Conservation (phyloP, 164 flowering plant species). For the Berberis vulgaris region DNA sequence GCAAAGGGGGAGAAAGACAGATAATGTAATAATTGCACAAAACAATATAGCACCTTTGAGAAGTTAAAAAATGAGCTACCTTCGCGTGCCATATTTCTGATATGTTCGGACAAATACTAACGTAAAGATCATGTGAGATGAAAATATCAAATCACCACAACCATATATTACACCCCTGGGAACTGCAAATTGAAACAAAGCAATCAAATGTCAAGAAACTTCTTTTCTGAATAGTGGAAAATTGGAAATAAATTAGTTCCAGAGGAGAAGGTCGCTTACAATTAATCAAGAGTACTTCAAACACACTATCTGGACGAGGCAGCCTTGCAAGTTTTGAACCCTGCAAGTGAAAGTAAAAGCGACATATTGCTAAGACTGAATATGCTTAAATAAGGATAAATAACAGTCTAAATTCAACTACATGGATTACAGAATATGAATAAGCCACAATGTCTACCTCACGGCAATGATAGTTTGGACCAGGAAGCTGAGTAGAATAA, state of each 20-base stretch:
- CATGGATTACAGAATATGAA: background rate
- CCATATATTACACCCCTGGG: conserved; percentile 85
- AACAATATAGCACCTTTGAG: background rate
- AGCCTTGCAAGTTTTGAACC: conserved; percentile 86
- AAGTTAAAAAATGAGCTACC: conserved; percentile 33
- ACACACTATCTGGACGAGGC: conserved; percentile 61
- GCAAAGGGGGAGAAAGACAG: too few species aligned
- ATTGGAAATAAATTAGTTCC: background rate
- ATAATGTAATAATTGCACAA: too few species aligned
- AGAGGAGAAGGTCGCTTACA: conserved; percentile 27
- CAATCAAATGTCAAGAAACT: background rate
- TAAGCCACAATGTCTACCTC: conserved; percentile 41
- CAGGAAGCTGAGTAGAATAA: conserved; percentile 96
- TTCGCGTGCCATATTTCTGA: conserved; percentile 81
- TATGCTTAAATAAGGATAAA: too few species aligned
- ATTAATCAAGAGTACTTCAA: conserved; percentile 72
- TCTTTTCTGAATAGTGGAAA: background rate
- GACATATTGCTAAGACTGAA: too few species aligned
- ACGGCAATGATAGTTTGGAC: conserved; percentile 97
- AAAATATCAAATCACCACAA: conserved; percentile 96
- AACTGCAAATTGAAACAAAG: conserved; percentile 44
- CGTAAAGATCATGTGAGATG: conserved; percentile 98
- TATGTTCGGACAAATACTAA: conserved; percentile 86
- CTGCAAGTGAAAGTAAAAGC: conserved; percentile 24
- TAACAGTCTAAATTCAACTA: too few species aligned